Evolutionary conservation across 768 basidiomycete species (phyloP).

Genomic region (Podaxis sp.): DNA sequence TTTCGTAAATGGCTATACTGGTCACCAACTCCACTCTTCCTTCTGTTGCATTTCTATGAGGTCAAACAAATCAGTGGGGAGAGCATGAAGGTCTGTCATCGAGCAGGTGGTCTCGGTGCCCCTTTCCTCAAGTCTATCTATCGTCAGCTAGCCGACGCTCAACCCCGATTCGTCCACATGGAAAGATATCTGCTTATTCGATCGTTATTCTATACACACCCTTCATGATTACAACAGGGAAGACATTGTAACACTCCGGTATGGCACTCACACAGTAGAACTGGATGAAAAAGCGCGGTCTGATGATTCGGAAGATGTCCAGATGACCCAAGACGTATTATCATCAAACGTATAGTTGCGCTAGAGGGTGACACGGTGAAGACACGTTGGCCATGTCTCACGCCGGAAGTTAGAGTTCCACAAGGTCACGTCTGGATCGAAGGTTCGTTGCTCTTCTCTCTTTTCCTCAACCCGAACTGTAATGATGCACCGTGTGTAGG

Average conservation of each 20-base stretch:
- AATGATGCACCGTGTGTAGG: conserved; percentile 31
- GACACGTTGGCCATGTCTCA: conserved; percentile 67
- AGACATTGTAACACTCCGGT: conserved; percentile 67
- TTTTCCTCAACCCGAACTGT: neutral
- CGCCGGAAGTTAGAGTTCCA: conserved; percentile 49
- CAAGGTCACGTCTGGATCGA: conserved; percentile 72
- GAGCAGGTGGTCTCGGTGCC: neutral
- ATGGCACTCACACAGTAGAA: conserved; percentile 11
- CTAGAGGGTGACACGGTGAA: conserved; percentile 58
- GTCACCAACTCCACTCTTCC: conserved; percentile 48
- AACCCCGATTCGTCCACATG: conserved; percentile 65
- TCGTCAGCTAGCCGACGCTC: conserved; percentile 52
- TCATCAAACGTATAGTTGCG: conserved; percentile 67
- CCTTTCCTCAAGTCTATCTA: neutral
- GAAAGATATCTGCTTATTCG: conserved; percentile 63
- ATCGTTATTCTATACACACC: conserved; percentile 40
- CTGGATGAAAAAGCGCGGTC: neutral
- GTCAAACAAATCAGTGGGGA: conserved; percentile 53
- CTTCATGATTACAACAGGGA: conserved; percentile 39
- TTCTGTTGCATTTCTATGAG: conserved; percentile 47
- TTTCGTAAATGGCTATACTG: conserved; percentile 42
- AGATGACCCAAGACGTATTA: conserved; percentile 40
- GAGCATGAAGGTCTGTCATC: conserved; percentile 67
- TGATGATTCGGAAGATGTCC: conserved; percentile 46
- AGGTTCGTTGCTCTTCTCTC: conserved; percentile 34